phyloP scores from a whole-genome alignment of 202 grass and related monocot species.

The Setaria italica region DNA sequence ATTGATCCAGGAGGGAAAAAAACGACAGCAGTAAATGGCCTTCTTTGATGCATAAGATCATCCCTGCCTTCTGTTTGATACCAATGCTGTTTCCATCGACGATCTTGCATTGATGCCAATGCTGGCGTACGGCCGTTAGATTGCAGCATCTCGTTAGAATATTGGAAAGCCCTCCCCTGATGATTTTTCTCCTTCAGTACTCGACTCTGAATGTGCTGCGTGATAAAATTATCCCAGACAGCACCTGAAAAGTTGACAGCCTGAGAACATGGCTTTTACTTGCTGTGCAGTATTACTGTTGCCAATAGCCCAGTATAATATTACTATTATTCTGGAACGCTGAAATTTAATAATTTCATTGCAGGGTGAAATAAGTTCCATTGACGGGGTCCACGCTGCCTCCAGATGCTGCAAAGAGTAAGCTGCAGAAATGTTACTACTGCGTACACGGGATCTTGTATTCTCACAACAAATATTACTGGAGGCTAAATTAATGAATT shows the following conservation, averaged over 20 bases:
- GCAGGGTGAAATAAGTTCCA: conserved; percentile 62
- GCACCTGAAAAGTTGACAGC: conserved; percentile 54
- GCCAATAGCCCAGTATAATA: not conserved
- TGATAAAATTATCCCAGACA: conserved; percentile 53
- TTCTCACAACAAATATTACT: conserved; percentile 2
- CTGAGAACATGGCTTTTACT: conserved; percentile 44
- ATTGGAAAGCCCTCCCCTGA: not conserved
- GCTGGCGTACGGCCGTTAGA: not conserved
- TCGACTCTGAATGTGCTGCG: conserved; percentile 23
- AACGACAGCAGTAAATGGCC: not conserved
- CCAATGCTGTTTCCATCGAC: not conserved
- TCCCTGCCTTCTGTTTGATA: too few species aligned
- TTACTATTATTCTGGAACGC: not conserved
- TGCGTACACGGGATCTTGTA: not conserved
- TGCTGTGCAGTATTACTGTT: conserved; percentile 6
- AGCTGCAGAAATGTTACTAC: not conserved
- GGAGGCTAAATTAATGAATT: not conserved
- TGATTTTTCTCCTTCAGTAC: not conserved
- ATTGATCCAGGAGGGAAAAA: not conserved
- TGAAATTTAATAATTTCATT: conserved; percentile 38
- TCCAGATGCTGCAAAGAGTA: conserved; percentile 90
- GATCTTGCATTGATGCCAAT: not conserved
- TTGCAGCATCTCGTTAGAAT: not conserved
- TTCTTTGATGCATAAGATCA: not conserved
- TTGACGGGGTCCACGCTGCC: conserved; percentile 66